Evolutionary conservation across 2,329 filamentous ascomycete genomes (phyloP).

Genomic region (Sarocladium brachiariae): DNA sequence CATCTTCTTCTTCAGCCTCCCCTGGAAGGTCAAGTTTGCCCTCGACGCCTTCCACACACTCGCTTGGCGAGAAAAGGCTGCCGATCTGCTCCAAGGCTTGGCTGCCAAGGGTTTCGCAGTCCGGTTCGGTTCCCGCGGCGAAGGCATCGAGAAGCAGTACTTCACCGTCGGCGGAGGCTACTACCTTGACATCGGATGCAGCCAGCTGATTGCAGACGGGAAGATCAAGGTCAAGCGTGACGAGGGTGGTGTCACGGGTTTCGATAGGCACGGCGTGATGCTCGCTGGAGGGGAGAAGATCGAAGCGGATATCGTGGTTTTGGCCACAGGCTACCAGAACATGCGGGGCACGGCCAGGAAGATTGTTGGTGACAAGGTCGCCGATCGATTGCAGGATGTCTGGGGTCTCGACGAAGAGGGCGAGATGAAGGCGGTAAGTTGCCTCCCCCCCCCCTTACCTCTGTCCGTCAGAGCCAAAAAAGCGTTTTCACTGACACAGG

Average conservation of each 20-base stretch:
- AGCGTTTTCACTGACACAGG: not conserved
- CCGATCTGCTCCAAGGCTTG: constrained; percentile 35
- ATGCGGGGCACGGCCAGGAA: constrained; percentile 28
- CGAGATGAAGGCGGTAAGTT: constrained; percentile 19
- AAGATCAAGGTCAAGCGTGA: constrained; percentile 27
- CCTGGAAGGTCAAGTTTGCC: constrained; percentile 40
- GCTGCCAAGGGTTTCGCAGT: constrained; percentile 52
- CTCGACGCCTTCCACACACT: constrained; percentile 21
- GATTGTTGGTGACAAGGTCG: constrained; percentile 29
- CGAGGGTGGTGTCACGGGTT: constrained; percentile 24
- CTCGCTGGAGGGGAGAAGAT: constrained; percentile 28
- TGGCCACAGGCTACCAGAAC: constrained; percentile 35
- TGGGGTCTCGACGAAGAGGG: constrained; percentile 32
- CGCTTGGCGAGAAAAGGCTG: constrained; percentile 23
- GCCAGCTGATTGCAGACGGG: constrained; percentile 54
- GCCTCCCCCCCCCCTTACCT: not conserved
- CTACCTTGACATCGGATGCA: constrained; percentile 62
- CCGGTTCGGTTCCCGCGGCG: constrained; percentile 48
- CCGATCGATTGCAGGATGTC: constrained; percentile 24
- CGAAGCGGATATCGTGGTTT: constrained; percentile 33
- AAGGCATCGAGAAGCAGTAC: constrained; percentile 56
- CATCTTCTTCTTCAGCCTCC: constrained; percentile 47
- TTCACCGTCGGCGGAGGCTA: constrained; percentile 61
- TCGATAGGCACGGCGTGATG: constrained; percentile 19
- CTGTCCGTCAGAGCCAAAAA: no score